Base-by-base conservation (phyloP, 2,329 filamentous ascomycete species). In the Hirsutella rhossiliensis region DNA sequence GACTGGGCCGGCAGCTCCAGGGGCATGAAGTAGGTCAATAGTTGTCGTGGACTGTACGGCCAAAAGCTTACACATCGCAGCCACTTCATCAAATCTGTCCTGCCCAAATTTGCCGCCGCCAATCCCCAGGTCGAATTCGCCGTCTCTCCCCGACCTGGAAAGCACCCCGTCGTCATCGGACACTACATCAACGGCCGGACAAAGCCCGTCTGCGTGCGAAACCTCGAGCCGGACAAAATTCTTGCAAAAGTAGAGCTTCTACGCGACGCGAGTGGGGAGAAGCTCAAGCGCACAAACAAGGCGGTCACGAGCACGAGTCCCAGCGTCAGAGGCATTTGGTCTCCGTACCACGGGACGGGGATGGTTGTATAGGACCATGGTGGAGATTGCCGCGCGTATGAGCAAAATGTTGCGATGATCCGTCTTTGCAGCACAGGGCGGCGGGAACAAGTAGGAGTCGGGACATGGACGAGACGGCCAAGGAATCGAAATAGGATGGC, bases 101-200 rank as follows among this genome's bases (percentile, higher is more conserved):
- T 96, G 46, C 72, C 82, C 41, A 68, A 73, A 52, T 96, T 98
- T 68, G 89, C 89, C 44, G 71, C 77, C 54, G 69, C 75, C 55
- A 86, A 96, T 67, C 88, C 90, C 28, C 78, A 87, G 63, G 81
- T 97, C 71, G 89, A 97, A 68, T 87, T 98, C 67, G 80, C 79
- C 57, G 80, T 98, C 47, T 94, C 89, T 34, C 92, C 90, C 17
- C 82, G 89, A 53, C 90, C 89, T n/a, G 73, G 80, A 54, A 84
- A 84, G 60, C 90, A 97, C 65, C 92, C 92, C 32, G 78, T 95
- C 49, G 79, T 98, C 56, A 80, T 83, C 55, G 92, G 87, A 46
- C 77, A 87, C 64, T 98, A 94, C 67, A 87, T 97, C 71, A 97
- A 96, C 63, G 89, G 90, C 49, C 75, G 80, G 27, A 75, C 84